Percentiles rank a stretch among this genome's conserved stretches.
phyloP scores from a whole-genome alignment of 768 basidiomycete genomes.

The Leccinum pellstonianum region DNA sequence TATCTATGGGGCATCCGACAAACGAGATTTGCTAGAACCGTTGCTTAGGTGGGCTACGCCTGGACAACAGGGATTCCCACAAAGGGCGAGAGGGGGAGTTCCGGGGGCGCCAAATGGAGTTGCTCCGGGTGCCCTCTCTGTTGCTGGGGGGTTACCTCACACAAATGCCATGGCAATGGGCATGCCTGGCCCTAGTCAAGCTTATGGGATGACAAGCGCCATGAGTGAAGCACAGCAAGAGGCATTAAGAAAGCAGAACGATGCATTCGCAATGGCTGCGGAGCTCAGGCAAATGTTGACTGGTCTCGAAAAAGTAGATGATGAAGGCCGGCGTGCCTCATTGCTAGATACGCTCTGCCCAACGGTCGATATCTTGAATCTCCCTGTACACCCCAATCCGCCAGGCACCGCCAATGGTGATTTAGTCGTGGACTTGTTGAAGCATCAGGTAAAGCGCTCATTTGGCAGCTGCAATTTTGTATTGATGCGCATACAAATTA shows the following conservation, averaged over 20 bases:
- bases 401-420: conserved; percentile 68
- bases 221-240: conserved; percentile 38
- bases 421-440: conserved; percentile 69
- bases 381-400: conserved; percentile 70
- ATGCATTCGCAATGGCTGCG: conserved; percentile 55
- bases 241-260: conserved; percentile 32
- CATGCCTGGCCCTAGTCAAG: conserved; percentile 23
- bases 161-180: conserved; percentile 19
- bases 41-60: conserved; percentile 75
- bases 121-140: conserved; percentile 6
- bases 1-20: conserved; percentile 68
- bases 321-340: conserved; percentile 68
- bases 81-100: conserved; percentile 10
- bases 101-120: conserved; percentile 24
- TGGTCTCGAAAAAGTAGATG: conserved; percentile 72
- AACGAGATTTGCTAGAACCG: conserved; percentile 60
- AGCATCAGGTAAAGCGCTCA: conserved; percentile 63
- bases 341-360: conserved; percentile 69
- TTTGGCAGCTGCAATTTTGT: neutral
- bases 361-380: conserved; percentile 64
- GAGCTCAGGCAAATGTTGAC: conserved; percentile 67
- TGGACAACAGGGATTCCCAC: conserved; percentile 54
- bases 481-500: neutral
- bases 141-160: conserved; percentile 17
- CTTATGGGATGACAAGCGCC: conserved; percentile 5